Conservation (phyloP, 176 grass and related monocot genomes). For the Lolium perenne region DNA sequence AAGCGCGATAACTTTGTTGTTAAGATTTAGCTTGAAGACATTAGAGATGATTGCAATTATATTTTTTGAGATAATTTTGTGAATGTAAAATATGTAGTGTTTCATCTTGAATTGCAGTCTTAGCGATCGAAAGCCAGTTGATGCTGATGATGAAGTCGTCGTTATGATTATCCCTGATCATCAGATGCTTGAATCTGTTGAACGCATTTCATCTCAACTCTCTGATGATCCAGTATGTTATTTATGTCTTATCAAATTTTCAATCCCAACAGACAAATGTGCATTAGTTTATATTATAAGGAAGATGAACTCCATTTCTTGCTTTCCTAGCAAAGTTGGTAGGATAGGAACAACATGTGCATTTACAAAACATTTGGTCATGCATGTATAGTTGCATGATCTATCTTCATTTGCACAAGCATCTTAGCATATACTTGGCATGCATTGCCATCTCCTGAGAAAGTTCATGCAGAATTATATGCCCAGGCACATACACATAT, state of each 20-base stretch:
- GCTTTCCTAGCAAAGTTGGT: slow-evolving; percentile 22
- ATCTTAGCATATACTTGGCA: background rate
- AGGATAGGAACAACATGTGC: background rate
- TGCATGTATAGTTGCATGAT: slow-evolving; percentile 9
- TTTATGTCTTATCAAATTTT: slow-evolving; percentile 21
- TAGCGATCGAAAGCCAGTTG: slow-evolving; percentile 90
- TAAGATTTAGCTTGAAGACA: background rate
- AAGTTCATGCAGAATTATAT: background rate
- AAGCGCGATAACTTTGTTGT: background rate
- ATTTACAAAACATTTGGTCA: background rate
- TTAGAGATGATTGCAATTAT: background rate
- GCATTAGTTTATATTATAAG: slow-evolving; percentile 7
- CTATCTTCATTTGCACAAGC: background rate
- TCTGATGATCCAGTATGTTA: slow-evolving; percentile 80
- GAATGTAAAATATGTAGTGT: background rate
- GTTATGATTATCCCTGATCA: slow-evolving; percentile 98
- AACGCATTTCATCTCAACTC: slow-evolving; percentile 73
- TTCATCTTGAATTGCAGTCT: slow-evolving; percentile 62
- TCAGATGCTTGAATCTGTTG: slow-evolving; percentile 94
- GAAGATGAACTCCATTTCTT: slow-evolving; percentile 2
- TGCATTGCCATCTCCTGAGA: background rate
- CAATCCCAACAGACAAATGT: background rate
- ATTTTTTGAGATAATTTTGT: background rate
- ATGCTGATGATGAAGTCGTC: slow-evolving; percentile 74
- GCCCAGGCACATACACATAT: background rate